phyloP scores from a whole-genome alignment of 176 grass and related monocot genomes.

The Pontederia crassipes region DNA sequence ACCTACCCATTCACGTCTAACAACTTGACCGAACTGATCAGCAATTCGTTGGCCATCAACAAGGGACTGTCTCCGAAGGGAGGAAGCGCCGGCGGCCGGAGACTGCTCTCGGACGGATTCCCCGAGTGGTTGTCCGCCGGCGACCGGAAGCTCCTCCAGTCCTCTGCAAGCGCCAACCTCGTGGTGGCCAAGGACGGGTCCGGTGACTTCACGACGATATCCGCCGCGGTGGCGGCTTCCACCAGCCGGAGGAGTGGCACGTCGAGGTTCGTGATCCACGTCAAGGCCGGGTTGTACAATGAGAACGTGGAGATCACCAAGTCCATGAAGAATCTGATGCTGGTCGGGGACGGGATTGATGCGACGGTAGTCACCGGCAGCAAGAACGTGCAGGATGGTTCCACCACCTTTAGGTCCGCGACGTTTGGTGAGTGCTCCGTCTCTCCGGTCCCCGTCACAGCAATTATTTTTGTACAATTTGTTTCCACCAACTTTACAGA shows the following conservation, averaged over 20 bases:
- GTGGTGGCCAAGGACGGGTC: conserved; percentile 1
- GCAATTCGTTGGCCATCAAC: neutral
- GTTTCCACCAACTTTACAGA: too few species aligned
- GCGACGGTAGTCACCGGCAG: neutral
- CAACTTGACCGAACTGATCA: neutral
- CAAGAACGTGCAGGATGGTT: conserved; percentile 2
- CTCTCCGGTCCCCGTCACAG: neutral
- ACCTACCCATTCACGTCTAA: neutral
- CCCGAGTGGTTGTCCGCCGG: neutral
- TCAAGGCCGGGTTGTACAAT: neutral
- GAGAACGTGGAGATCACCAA: neutral
- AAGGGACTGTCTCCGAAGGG: neutral
- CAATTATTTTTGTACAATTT: too few species aligned
- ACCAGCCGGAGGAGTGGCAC: neutral
- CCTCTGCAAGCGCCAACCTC: neutral
- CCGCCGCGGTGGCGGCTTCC: neutral
- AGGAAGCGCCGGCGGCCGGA: neutral
- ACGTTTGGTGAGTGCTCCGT: neutral
- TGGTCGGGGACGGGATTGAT: neutral
- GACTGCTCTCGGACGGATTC: neutral
- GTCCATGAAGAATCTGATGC: neutral
- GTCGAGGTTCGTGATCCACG: neutral
- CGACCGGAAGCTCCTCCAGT: neutral
- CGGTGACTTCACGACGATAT: neutral
- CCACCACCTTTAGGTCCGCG: neutral